Percentiles rank a stretch among this genome's conserved stretches.
These are phyloP conservation scores for Teratosphaeria nubilosa DNA, from an alignment of 2,329 filamentous ascomycete species.

Conservation along the genomic window DNA sequence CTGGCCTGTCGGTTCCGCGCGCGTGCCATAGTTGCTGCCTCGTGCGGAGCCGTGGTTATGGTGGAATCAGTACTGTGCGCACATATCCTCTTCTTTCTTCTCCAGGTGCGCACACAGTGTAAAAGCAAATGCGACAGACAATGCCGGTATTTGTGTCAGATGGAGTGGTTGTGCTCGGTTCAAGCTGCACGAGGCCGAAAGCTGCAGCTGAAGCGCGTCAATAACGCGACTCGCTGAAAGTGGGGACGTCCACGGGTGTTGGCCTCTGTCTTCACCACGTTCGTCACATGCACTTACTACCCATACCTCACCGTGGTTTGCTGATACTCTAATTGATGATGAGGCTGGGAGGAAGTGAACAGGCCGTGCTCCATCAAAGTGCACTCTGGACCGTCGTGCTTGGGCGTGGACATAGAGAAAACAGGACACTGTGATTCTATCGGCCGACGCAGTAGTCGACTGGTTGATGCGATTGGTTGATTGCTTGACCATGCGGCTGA, in stretches of 20 bases:
- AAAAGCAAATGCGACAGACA: neutral
- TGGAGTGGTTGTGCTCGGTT: neutral
- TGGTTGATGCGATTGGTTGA: too few species aligned
- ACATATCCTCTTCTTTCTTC: neutral
- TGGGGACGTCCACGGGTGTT: neutral
- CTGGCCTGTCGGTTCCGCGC: conserved; percentile 4
- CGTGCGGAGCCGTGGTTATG: neutral
- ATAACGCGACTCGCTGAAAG: neutral
- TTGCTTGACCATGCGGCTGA: too few species aligned
- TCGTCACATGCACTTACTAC: neutral
- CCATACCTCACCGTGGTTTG: too few species aligned
- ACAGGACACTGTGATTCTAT: too few species aligned
- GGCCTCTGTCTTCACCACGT: neutral
- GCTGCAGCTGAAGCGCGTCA: neutral
- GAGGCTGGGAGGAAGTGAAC: too few species aligned
- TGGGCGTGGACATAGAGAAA: too few species aligned
- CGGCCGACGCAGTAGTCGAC: too few species aligned
- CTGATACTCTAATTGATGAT: too few species aligned
- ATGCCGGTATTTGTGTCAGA: neutral
- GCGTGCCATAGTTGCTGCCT: conserved; percentile 4
- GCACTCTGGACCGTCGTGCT: too few species aligned
- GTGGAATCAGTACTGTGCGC: neutral
- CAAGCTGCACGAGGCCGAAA: neutral
- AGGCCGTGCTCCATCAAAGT: too few species aligned
- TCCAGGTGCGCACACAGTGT: neutral